Base-by-base conservation (phyloP, 345 rosid species). In the Eucalyptus regnans region DNA sequence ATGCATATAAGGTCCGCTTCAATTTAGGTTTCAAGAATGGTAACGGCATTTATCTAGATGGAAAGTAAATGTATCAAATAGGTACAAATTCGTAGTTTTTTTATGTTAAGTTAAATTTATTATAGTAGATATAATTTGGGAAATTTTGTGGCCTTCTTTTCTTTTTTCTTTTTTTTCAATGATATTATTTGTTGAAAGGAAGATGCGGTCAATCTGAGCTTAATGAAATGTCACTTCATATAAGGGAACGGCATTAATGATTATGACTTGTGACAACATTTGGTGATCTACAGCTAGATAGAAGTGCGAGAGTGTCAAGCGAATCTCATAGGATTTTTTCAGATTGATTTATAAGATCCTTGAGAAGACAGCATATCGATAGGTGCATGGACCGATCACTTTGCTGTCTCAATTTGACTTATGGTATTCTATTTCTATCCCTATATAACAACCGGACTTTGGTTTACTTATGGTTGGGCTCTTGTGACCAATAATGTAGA, bases 51-150 rank as follows among this genome's bases (percentile, higher is more conserved):
- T 52, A 52, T 8, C 58, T 52, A 52, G 10, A 52, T 2, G 56
- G 23, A 18, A 52, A 9, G 9, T 18, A 52, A 52, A 52, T 52
- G 25, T 18, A 7, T 52, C 58, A 18, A 18, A 52, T 18, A 18
- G 0, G 58, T 1, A 52, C 8, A 3, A 18, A 7, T 18, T 18
- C 22, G 0, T 3, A 52, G 0, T 52, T 50, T 52, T 52, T 18
- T 52, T 20, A 52, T 7, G 10, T 52, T 52, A 52, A 52, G 9
- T 20, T 52, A 52, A 52, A 52, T 52, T 52, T 52, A 8, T 52
- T 52, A 52, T 52, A 20, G 58, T 52, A 52, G 58, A 52, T 52
- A 52, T 52, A 20, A 52, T 52, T 52, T 52, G 22, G 22, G 54
- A 51, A 50, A 51, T 51, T 52, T 52, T 8, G 58, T 52, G 0